Conservation (phyloP, 1,139 yeast species). For the Pichia sp. region DNA sequence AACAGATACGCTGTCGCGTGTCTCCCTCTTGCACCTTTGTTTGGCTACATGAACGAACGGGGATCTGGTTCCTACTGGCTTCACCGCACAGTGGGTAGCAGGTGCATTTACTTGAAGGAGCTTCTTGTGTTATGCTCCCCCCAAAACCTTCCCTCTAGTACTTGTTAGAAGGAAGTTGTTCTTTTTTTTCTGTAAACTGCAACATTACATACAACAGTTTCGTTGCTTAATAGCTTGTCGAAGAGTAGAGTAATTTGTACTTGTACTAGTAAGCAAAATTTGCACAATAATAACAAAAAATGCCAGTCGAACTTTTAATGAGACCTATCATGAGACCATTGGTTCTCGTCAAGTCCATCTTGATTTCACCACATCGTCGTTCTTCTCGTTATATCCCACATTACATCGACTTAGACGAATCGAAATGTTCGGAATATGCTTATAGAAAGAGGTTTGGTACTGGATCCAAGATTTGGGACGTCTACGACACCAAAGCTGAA, state of each 20-base stretch:
- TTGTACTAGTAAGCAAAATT: not conserved
- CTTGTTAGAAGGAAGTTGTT: too few species aligned
- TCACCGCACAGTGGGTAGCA: not conserved
- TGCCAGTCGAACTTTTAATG: constrained; percentile 58
- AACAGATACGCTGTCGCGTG: not conserved
- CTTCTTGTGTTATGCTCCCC: not conserved
- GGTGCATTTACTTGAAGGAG: not conserved
- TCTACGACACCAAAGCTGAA: constrained; percentile 41
- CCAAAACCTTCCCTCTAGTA: not conserved
- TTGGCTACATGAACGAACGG: not conserved
- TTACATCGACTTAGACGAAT: constrained; percentile 41
- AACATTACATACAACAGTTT: not conserved
- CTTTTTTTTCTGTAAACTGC: not conserved
- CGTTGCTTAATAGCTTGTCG: not conserved
- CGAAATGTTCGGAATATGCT: constrained; percentile 39
- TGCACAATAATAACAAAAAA: constrained; percentile 20
- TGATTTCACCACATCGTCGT: constrained; percentile 56
- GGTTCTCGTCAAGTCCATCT: constrained; percentile 48
- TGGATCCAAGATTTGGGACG: constrained; percentile 54
- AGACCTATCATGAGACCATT: constrained; percentile 59
- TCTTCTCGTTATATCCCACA: constrained; percentile 54
- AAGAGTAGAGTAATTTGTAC: not conserved
- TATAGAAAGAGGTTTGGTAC: constrained; percentile 53
- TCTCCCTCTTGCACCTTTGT: not conserved
- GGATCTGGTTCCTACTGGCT: not conserved